Percentiles rank a stretch among this genome's conserved stretches.
These are phyloP conservation scores for Zopfia rhizophila DNA, from an alignment of 2,329 filamentous ascomycete genomes.

Conservation along the genomic window DNA sequence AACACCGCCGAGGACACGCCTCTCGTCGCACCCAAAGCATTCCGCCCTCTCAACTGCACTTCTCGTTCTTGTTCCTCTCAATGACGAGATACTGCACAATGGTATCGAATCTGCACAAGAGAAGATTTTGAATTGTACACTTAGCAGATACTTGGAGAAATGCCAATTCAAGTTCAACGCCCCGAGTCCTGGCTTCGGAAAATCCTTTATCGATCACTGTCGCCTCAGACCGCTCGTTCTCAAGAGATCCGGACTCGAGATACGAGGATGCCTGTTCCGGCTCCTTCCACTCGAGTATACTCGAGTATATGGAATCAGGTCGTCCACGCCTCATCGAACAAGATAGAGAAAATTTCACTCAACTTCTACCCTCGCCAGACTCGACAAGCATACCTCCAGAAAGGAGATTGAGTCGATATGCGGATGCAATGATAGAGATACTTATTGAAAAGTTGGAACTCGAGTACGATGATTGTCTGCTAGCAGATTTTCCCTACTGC, in stretches of 20 bases:
- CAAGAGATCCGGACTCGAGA: conserved; percentile 25
- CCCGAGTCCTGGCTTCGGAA: conserved; percentile 11
- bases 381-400: background rate
- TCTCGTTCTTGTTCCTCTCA: conserved; percentile 24
- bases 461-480: too few species aligned
- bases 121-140: background rate
- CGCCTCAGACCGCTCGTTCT: conserved; percentile 19
- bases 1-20: conserved; percentile 11
- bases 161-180: conserved; percentile 17
- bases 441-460: too few species aligned
- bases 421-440: too few species aligned
- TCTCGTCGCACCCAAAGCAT: conserved; percentile 6
- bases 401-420: too few species aligned
- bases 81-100: conserved; percentile 28
- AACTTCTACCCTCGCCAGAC: too few species aligned
- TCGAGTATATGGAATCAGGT: too few species aligned
- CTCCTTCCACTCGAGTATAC: conserved; percentile 10
- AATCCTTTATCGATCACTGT: conserved; percentile 28
- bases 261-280: conserved; percentile 21
- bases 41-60: conserved; percentile 25
- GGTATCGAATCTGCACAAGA: background rate
- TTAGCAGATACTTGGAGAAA: conserved; percentile 1
- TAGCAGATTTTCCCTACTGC: too few species aligned
- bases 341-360: too few species aligned
- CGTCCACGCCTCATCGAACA: too few species aligned